Evolutionary conservation across 1,284 basidiomycete genomes (phyloP), one percentile per base, ranked within the genome.

Genomic region (Irpex sp.): DNA sequence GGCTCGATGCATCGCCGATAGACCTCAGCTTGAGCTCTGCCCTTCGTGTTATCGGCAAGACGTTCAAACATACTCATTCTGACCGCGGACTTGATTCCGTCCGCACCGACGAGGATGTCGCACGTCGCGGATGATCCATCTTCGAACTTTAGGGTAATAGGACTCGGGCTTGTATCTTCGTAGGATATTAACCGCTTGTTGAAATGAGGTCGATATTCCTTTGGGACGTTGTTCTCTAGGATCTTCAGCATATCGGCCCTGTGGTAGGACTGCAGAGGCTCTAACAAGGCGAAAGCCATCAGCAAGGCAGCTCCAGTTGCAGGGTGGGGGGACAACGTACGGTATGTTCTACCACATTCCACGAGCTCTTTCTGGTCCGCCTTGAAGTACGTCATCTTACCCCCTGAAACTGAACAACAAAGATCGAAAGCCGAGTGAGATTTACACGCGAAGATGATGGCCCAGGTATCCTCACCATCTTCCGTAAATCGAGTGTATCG

Each of bases 41-140:
- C 67, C n/a, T 13, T 2, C n/a, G 44, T 4, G 15, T 57, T 31
- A 0, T 44, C 56, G 15, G 75, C 74, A 2, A 71, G 65, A 37
- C 70, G 69, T 3, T 63, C 57, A 13, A 75, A 64, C 63, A 76
- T 62, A 13, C 48, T 44, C 6, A 64, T 64, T n/a, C 78, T 71
- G 2, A 73, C 73, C 2, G 66, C 68, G 0, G 75, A 77, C 58
- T 74, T 73, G 58, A 79, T 66, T 0, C 84, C 84, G 64, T 85
- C 83, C 0, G 82, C 81, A 31, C 82, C 84, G 26, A 85, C 71
- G n/a, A 84, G 75, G 9, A 85, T 54, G 63, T 85, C 82, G 66
- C 79, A 82, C 2, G 72, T 70, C 1, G 78, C 76, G 0, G 71
- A 72, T 1, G 77, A 71, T 2, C 80, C 82, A 62, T 85, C 81